A percentile compares a stretch with the other conserved stretches of the same genome.
Evolutionary conservation across 768 basidiomycete species (phyloP).

Genomic region (Xanthoconium stramineum): DNA sequence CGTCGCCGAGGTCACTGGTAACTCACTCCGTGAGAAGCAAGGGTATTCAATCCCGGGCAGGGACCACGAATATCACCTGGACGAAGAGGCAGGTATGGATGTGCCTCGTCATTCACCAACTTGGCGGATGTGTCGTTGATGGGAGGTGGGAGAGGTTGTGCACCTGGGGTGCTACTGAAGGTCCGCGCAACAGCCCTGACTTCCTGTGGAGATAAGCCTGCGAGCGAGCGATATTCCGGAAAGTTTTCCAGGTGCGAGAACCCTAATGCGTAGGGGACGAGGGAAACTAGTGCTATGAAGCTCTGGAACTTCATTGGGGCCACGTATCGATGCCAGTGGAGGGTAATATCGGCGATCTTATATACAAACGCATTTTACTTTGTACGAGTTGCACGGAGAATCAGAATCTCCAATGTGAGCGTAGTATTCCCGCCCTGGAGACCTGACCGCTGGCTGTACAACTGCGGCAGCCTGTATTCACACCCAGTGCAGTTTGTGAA

Average conservation of each 20-base stretch:
- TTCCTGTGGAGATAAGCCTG: slow-evolving; percentile 15
- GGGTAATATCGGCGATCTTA: background rate
- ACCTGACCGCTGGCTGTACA: too few relatives aligned
- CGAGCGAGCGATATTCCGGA: slow-evolving; percentile 21
- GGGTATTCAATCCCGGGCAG: slow-evolving; percentile 25
- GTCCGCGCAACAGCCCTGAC: slow-evolving; percentile 10
- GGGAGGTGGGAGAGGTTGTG: slow-evolving; percentile 22
- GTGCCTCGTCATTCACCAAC: slow-evolving; percentile 16
- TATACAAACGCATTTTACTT: background rate
- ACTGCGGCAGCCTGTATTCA: background rate
- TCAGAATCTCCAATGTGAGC: background rate
- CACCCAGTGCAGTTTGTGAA: too few relatives aligned
- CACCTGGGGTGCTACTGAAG: slow-evolving; percentile 19
- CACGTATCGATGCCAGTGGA: too few relatives aligned
- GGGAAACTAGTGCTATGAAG: background rate
- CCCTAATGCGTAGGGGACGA: slow-evolving; percentile 8
- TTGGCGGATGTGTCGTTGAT: slow-evolving; percentile 25
- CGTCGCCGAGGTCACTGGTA: background rate
- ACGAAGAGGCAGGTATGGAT: slow-evolving; percentile 11
- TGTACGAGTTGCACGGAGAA: too few relatives aligned
- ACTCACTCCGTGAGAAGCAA: slow-evolving; percentile 28
- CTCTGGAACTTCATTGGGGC: slow-evolving; percentile 8
- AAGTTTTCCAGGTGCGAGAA: slow-evolving; percentile 17
- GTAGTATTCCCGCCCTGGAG: background rate
- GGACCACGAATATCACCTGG: slow-evolving; percentile 27